These are phyloP conservation scores for Leavenworthia alabamica DNA, from an alignment of 345 rosid genomes.

Conservation along the genomic window DNA sequence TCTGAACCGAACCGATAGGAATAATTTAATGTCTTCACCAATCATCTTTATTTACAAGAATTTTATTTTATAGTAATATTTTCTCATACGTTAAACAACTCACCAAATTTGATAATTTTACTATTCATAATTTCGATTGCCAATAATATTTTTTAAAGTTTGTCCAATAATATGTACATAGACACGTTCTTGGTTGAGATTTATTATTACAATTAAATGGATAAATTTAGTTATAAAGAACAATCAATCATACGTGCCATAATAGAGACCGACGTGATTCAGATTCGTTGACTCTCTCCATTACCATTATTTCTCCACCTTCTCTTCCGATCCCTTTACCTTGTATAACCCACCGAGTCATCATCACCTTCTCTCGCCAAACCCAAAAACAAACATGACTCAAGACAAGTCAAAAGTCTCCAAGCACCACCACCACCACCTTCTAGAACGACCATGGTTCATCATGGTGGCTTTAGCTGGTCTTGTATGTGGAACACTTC, in stretches of 20 bases:
- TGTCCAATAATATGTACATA: neutral
- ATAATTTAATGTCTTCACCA: too few relatives aligned
- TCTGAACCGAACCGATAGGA: too few relatives aligned
- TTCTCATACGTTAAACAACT: too few relatives aligned
- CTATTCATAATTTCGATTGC: neutral
- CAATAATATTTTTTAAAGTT: neutral
- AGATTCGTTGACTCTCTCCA: slow-evolving; percentile 15
- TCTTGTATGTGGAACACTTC: slow-evolving; percentile 37
- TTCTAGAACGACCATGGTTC: slow-evolving; percentile 38
- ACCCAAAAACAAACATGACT: slow-evolving; percentile 11
- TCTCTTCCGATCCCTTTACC: slow-evolving; percentile 16
- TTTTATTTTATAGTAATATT: too few relatives aligned
- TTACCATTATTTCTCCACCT: slow-evolving; percentile 24
- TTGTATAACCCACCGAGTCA: slow-evolving; percentile 19
- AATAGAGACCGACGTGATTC: slow-evolving; percentile 28
- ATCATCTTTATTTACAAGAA: too few relatives aligned
- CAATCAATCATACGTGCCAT: slow-evolving; percentile 16
- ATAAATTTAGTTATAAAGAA: neutral
- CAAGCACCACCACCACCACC: slow-evolving; percentile 8
- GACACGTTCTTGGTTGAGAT: neutral
- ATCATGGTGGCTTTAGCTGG: slow-evolving; percentile 33
- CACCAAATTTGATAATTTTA: neutral
- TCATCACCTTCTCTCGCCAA: slow-evolving; percentile 13
- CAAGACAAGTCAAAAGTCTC: slow-evolving; percentile 14
- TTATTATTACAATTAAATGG: neutral